Evolutionary conservation across 1,284 basidiomycete species (phyloP), one percentile per base, ranked within the genome.

Genomic region (Polyporus tsugae): DNA sequence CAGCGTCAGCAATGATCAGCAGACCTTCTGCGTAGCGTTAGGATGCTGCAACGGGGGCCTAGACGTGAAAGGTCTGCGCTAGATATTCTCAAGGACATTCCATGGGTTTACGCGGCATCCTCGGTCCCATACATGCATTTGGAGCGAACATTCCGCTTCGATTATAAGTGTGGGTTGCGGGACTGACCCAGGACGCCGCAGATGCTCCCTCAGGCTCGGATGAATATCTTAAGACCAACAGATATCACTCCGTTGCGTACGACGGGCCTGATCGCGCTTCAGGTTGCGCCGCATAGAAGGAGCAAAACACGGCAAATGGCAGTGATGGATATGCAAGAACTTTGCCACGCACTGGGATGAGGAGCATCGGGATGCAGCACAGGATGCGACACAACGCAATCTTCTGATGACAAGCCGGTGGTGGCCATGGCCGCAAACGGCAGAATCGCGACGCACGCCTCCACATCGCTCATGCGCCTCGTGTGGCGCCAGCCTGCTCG

Each of bases 1-100:
- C 58, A 60, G 58, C 58, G 58, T 58, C 35, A 60, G 38, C n/a
- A 41, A 60, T 60, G 58, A 60, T 60, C 58, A 60, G 58, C 58
- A 29, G 39, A 60, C 58, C 36, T 36, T 39, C 36, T 25, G 13
- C 22, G 36, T 60, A 39, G 22, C 58, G n/a, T 25, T 25, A 41
- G 39, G 52, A 33, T 35, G 29, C 58, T 60, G 22, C 58, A 38
- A 36, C 4, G 22, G n/a, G 22, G n/a, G 36, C n/a, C 58, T 60
- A 60, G 15, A 41, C 15, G 38, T 25, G 15, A 42, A 60, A 39
- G 6, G 39, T 22, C 29, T 22, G 39, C 22, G n/a, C 39, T 39
- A 60, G 6, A 38, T 17, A 38, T 60, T 39, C 22, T 5, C 39
- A 22, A 38, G 39, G 39, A 60, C 39, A 22, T 22, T 25, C 29